Evolutionary conservation across 352 stramenopile genomes (phyloP).

Genomic region (Globisporangium takayamanum): DNA sequence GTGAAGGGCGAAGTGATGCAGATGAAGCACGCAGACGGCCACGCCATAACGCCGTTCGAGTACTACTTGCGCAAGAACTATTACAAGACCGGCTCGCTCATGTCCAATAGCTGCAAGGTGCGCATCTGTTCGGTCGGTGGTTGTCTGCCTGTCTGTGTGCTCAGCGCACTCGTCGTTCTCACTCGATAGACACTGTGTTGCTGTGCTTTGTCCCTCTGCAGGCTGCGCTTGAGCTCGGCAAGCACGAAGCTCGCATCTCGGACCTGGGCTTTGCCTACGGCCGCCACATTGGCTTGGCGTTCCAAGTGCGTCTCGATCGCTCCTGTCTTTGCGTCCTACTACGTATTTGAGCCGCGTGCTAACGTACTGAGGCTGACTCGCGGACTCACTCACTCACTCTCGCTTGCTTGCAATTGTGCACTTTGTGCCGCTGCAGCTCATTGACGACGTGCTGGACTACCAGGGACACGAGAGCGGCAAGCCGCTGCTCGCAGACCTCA

Average conservation of each 20-base stretch:
- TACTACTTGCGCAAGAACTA: slow-evolving; percentile 99
- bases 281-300: slow-evolving; percentile 96
- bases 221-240: slow-evolving; percentile 90
- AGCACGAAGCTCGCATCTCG: slow-evolving; percentile 81
- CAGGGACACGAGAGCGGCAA: slow-evolving; percentile 93
- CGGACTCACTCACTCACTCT: too few relatives aligned
- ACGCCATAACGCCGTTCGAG: slow-evolving; percentile 86
- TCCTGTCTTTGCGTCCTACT: not conserved
- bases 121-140: too few relatives aligned
- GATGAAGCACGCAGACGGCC: slow-evolving; percentile 87
- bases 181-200: not conserved
- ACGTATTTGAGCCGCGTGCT: not conserved
- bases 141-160: not conserved
- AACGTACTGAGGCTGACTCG: too few relatives aligned
- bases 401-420: not conserved
- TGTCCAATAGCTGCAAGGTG: slow-evolving; percentile 95
- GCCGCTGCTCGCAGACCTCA: slow-evolving; percentile 93
- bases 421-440: slow-evolving; percentile 44
- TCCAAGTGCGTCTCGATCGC: slow-evolving; percentile 79
- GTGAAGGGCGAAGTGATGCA: slow-evolving; percentile 99
- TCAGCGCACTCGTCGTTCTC: not conserved
- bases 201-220: not conserved
- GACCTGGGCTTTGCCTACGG: slow-evolving; percentile 94
- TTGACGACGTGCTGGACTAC: slow-evolving; percentile 99
- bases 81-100: slow-evolving; percentile 99